Evolutionary conservation across 495 filamentous ascomycete genomes (phyloP).

Genomic region (Neurospora sp.): DNA sequence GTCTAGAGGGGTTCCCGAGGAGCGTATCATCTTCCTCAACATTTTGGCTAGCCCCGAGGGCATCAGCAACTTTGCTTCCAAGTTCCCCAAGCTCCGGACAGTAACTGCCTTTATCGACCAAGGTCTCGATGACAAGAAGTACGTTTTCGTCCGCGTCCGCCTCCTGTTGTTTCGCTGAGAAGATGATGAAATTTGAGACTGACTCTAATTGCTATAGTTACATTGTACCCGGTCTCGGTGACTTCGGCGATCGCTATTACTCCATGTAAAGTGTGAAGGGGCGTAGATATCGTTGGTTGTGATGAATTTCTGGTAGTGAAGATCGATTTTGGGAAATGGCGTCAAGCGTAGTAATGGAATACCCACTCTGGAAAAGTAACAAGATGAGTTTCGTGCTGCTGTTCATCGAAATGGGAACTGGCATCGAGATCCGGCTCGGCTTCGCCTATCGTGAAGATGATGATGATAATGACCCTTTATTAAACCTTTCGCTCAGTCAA

Average conservation of each 20-base stretch:
- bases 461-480: neutral
- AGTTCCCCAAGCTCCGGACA: conserved; percentile 83
- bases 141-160: conserved; percentile 19
- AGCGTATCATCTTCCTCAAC: conserved; percentile 91
- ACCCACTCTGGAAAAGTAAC: neutral
- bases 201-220: conserved; percentile 49
- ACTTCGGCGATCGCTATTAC: conserved; percentile 96
- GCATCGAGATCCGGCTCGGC: neutral
- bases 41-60: conserved; percentile 92
- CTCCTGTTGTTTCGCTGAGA: conserved; percentile 11
- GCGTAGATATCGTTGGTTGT: neutral
- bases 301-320: neutral
- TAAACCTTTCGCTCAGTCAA: neutral
- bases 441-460: neutral
- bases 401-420: neutral
- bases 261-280: conserved; percentile 50
- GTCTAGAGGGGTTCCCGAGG: conserved; percentile 82
- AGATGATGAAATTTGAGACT: conserved; percentile 1
- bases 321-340: neutral
- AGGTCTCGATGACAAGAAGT: conserved; percentile 96
- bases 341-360: neutral
- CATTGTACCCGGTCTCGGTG: conserved; percentile 88
- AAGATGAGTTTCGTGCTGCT: neutral
- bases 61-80: conserved; percentile 77
- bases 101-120: conserved; percentile 95